Percentiles rank a stretch among this genome's conserved stretches.
Conservation (phyloP, 306 rosid species). For the Myrica gale region DNA sequence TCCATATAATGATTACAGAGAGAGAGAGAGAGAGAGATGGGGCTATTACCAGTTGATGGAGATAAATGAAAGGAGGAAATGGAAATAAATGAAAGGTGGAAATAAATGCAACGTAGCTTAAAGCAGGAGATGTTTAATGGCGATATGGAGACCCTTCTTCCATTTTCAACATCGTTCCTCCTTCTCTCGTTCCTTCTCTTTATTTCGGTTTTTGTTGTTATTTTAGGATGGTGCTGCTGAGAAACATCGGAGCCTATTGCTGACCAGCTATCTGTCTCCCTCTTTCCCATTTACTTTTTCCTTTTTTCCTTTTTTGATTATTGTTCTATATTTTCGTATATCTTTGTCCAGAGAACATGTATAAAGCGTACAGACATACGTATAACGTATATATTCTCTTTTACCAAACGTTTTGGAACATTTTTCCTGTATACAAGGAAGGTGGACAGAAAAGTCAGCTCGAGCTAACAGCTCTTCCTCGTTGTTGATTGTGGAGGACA, state of each 20-base stretch:
- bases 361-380: no score
- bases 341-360: neutral
- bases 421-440: neutral
- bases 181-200: neutral
- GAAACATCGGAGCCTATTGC: conserved; percentile 83
- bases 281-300: neutral
- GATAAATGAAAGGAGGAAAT: neutral
- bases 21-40: conserved; percentile 16
- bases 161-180: conserved; percentile 24
- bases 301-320: neutral
- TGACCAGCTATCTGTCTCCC: conserved; percentile 51
- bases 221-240: conserved; percentile 63
- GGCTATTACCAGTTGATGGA: conserved; percentile 25
- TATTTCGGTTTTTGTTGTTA: conserved; percentile 34
- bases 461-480: no score
- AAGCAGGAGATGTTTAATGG: neutral
- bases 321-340: no score
- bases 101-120: neutral
- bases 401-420: no score
- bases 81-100: neutral
- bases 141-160: neutral
- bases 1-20: neutral
- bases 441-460: no score
- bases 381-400: no score
- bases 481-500: conserved; percentile 9